Evolutionary conservation across 1,284 basidiomycete species (phyloP).

Genomic region (Leccinum proliferum): DNA sequence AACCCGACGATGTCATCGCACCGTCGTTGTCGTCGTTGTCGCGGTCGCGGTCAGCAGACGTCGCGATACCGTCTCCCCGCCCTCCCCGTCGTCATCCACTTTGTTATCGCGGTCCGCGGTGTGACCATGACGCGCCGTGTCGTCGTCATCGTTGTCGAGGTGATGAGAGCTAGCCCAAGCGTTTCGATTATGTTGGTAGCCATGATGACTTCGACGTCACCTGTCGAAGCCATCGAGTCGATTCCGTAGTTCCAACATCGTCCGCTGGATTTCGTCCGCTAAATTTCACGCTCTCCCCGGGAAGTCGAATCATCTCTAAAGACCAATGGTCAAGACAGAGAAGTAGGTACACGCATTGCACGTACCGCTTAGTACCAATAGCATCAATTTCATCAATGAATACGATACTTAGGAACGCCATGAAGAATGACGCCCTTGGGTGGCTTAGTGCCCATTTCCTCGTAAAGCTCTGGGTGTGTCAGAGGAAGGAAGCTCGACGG

Average conservation of each 20-base stretch:
- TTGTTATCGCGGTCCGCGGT: no score
- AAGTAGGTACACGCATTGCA: conserved; percentile 1
- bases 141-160: no score
- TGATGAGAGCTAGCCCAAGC: conserved; percentile 92
- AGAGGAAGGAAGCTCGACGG: conserved; percentile 88
- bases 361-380: conserved; percentile 94
- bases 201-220: conserved; percentile 98
- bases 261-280: conserved; percentile 65
- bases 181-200: conserved; percentile 93
- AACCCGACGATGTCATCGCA: no score
- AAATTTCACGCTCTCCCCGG: conserved; percentile 97
- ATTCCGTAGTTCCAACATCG: conserved; percentile 92
- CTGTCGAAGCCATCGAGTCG: conserved; percentile 99
- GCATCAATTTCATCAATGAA: conserved; percentile 99
- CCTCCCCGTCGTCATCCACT: no score
- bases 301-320: conserved; percentile 92
- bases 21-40: no score
- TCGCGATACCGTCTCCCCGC: no score
- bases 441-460: conserved; percentile 99
- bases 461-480: conserved; percentile 97
- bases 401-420: conserved; percentile 95
- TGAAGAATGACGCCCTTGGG: conserved; percentile 99
- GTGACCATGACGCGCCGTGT: no score
- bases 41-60: no score
- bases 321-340: conserved; percentile 12